Percentiles rank a stretch among this genome's conserved stretches.
Evolutionary conservation across 129 eudicot genomes (phyloP).

Genomic region (Dittrichia graveolens): DNA sequence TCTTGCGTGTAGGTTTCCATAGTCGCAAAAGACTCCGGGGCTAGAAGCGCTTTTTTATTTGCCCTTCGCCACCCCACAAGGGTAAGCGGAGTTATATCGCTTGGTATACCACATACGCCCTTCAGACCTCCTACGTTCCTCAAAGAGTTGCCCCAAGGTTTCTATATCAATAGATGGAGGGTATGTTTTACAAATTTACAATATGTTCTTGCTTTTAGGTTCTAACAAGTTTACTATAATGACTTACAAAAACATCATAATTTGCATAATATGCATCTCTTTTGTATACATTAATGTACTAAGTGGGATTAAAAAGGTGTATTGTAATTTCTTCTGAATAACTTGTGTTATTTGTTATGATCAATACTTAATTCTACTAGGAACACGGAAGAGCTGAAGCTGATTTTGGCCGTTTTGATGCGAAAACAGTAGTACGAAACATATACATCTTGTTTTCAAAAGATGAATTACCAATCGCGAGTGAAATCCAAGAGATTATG

Average conservation of each 20-base stretch:
- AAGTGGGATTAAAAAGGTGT: too few relatives aligned
- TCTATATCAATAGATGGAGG: constrained; percentile 51
- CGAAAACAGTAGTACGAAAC: constrained; percentile 44
- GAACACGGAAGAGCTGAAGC: constrained; percentile 59
- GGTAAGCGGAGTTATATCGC: constrained; percentile 32
- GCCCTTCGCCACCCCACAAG: constrained; percentile 36
- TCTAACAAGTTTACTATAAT: too few relatives aligned
- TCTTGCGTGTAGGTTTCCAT: constrained; percentile 27
- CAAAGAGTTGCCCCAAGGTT: constrained; percentile 43
- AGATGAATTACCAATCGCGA: constrained; percentile 41
- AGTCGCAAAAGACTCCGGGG: constrained; percentile 43
- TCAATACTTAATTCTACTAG: constrained; percentile 14
- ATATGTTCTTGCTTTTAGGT: too few relatives aligned
- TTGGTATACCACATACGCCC: constrained; percentile 46
- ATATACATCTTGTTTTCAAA: constrained; percentile 52
- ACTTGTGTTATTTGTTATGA: too few relatives aligned
- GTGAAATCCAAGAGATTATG: constrained; percentile 50
- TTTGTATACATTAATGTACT: too few relatives aligned
- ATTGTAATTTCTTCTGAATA: too few relatives aligned
- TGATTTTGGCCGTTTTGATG: constrained; percentile 50
- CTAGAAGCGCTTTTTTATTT: constrained; percentile 20
- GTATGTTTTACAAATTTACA: constrained; percentile 15
- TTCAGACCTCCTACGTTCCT: neutral
- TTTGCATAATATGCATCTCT: too few relatives aligned
- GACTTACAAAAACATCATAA: too few relatives aligned